Percentiles rank a stretch among this genome's conserved stretches.
Conservation (phyloP, 192 early-diverging fungal genomes). For the Entomortierella parvispora region DNA sequence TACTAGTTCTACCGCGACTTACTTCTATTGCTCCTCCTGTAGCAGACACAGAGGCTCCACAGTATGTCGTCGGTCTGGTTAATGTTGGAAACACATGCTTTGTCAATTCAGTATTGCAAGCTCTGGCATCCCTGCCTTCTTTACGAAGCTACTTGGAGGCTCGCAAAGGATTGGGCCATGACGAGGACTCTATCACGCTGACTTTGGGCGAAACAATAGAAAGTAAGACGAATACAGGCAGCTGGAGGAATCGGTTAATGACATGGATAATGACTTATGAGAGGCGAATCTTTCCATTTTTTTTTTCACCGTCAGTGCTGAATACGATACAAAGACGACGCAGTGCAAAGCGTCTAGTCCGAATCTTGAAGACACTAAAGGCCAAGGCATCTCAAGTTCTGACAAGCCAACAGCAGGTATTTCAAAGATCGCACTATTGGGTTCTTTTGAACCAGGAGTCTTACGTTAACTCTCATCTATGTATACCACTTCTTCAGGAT, state of each 20-base stretch:
- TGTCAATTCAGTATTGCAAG: slow-evolving; percentile 84
- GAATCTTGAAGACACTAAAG: slow-evolving; percentile 59
- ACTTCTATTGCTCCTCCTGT: background rate
- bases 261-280: slow-evolving; percentile 31
- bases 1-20: too few species aligned
- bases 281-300: background rate
- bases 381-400: slow-evolving; percentile 62
- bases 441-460: background rate
- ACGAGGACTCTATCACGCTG: slow-evolving; percentile 24
- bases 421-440: background rate
- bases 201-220: slow-evolving; percentile 45
- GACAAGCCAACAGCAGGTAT: slow-evolving; percentile 62
- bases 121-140: slow-evolving; percentile 36
- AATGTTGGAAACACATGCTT: slow-evolving; percentile 93
- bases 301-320: slow-evolving; percentile 43
- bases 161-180: slow-evolving; percentile 31
- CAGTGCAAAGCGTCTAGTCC: slow-evolving; percentile 52
- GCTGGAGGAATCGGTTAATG: slow-evolving; percentile 12
- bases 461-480: background rate
- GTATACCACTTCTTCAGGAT: slow-evolving; percentile 43
- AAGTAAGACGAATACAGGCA: slow-evolving; percentile 29
- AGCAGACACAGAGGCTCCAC: slow-evolving; percentile 1
- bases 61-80: slow-evolving; percentile 66
- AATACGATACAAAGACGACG: slow-evolving; percentile 34
- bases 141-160: slow-evolving; percentile 21